A percentile compares a stretch with the other conserved stretches of the same genome.
These are phyloP conservation scores for Prunus padus DNA, from an alignment of 306 rosid species.

Conservation along the genomic window DNA sequence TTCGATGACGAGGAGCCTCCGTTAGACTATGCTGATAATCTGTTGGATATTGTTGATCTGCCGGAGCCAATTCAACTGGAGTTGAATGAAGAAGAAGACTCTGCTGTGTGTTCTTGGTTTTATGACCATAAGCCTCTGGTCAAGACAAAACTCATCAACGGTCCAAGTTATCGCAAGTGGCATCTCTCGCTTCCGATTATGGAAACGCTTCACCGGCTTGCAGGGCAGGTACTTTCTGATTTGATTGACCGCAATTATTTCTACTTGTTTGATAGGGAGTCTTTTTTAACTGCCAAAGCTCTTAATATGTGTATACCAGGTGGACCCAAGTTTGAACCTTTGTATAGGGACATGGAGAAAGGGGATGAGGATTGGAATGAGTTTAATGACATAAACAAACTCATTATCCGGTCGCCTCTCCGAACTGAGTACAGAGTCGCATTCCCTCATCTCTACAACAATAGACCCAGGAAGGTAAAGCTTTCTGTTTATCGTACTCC, in stretches of 20 bases:
- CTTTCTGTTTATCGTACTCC: constrained; percentile 91
- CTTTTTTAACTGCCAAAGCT: constrained; percentile 96
- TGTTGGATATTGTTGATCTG: constrained; percentile 84
- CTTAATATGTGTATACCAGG: constrained; percentile 99
- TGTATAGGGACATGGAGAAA: constrained; percentile 98
- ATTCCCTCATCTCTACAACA: constrained; percentile 97
- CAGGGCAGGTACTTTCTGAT: constrained; percentile 96
- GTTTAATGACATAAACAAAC: constrained; percentile 98
- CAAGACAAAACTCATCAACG: constrained; percentile 89
- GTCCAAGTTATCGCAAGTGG: constrained; percentile 96
- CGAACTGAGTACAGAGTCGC: constrained; percentile 97
- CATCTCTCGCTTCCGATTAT: constrained; percentile 97
- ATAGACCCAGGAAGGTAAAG: constrained; percentile 97
- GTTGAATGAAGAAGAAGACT: constrained; percentile 92
- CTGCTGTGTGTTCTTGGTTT: constrained; percentile 95
- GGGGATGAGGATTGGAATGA: constrained; percentile 99
- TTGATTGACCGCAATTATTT: constrained; percentile 90
- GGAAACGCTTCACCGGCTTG: constrained; percentile 97
- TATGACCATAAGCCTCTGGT: constrained; percentile 96
- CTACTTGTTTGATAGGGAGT: constrained; percentile 99
- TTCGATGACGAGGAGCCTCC: constrained; percentile 99
- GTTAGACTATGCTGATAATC: constrained; percentile 90
- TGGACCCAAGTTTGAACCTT: constrained; percentile 98
- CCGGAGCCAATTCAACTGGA: constrained; percentile 94
- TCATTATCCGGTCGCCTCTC: constrained; percentile 95